phyloP scores from a whole-genome alignment of 306 rosid species.

The Gastrolobium bilobum region DNA sequence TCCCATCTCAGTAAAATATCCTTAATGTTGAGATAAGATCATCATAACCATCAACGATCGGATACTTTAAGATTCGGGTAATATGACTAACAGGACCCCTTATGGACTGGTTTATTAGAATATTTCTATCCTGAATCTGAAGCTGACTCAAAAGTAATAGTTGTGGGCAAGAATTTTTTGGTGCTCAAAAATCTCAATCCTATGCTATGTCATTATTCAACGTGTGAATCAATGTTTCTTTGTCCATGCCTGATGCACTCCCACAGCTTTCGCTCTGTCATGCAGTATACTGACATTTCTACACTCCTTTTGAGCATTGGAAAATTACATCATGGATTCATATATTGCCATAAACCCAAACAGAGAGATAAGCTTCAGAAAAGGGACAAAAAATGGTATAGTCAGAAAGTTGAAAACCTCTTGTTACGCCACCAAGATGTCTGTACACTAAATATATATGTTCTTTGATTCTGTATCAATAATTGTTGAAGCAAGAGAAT shows the following conservation, averaged over 20 bases:
- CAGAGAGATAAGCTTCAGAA: slow-evolving; percentile 1
- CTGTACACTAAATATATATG: background rate
- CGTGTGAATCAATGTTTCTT: slow-evolving; percentile 48
- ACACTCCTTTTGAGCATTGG: slow-evolving; percentile 27
- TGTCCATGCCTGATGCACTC: slow-evolving; percentile 41
- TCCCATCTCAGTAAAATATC: slow-evolving; percentile 47
- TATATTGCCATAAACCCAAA: slow-evolving; percentile 30
- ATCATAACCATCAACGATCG: slow-evolving; percentile 55
- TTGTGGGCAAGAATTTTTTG: slow-evolving; percentile 47
- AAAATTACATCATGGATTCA: slow-evolving; percentile 43
- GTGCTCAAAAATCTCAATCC: slow-evolving; percentile 39
- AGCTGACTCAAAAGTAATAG: slow-evolving; percentile 63
- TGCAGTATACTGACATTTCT: slow-evolving; percentile 44
- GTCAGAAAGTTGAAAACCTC: slow-evolving; percentile 23
- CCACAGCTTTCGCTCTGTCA: slow-evolving; percentile 45
- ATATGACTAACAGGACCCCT: slow-evolving; percentile 48
- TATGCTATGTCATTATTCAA: slow-evolving; percentile 51
- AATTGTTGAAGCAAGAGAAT: slow-evolving; percentile 49
- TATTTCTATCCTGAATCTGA: slow-evolving; percentile 42
- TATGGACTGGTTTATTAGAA: slow-evolving; percentile 46
- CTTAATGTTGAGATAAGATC: slow-evolving; percentile 57
- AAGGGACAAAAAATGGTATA: slow-evolving; percentile 36
- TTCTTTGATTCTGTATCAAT: slow-evolving; percentile 38
- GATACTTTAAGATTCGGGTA: slow-evolving; percentile 56
- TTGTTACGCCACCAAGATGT: slow-evolving; percentile 1